A percentile compares a stretch with the other conserved stretches of the same genome.
These are phyloP conservation scores for Teratosphaeria zuluensis DNA, from an alignment of 2,329 filamentous ascomycete species.

Conservation along the genomic window DNA sequence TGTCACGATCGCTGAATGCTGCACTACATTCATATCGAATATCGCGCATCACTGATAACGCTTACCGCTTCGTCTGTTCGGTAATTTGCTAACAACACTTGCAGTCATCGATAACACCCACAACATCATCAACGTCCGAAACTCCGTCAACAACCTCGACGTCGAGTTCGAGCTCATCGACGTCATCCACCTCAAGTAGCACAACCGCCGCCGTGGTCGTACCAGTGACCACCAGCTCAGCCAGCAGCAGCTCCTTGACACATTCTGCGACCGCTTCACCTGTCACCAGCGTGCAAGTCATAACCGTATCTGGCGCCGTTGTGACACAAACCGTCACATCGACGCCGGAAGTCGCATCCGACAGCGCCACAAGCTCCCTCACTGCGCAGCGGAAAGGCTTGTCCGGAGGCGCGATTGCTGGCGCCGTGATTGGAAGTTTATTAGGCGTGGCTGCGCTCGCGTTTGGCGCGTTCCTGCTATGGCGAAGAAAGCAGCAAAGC, in stretches of 20 bases:
- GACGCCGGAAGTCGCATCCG: slow-evolving; percentile 20
- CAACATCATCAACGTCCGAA: background rate
- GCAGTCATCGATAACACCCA: background rate
- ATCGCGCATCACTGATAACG: too few species aligned
- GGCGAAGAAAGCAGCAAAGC: slow-evolving; percentile 26
- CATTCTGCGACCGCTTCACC: slow-evolving; percentile 10
- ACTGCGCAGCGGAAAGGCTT: slow-evolving; percentile 16
- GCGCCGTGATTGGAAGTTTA: slow-evolving; percentile 35
- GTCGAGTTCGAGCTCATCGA: slow-evolving; percentile 11
- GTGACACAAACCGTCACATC: slow-evolving; percentile 37
- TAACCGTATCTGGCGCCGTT: slow-evolving; percentile 35
- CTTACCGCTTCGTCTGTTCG: background rate
- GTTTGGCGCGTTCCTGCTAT: slow-evolving; percentile 30
- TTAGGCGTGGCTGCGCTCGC: slow-evolving; percentile 28
- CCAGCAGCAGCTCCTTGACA: slow-evolving; percentile 8
- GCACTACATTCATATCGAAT: too few species aligned
- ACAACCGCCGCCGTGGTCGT: background rate
- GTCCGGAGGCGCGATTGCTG: slow-evolving; percentile 36
- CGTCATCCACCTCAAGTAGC: slow-evolving; percentile 8
- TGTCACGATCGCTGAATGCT: too few species aligned
- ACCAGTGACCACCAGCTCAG: slow-evolving; percentile 4
- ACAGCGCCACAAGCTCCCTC: slow-evolving; percentile 7
- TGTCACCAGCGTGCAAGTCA: slow-evolving; percentile 27
- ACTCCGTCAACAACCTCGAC: slow-evolving; percentile 5
- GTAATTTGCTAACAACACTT: background rate